Base-by-base conservation (phyloP, 371 early-diverging fungal genomes). In the Mortierella sp. region DNA sequence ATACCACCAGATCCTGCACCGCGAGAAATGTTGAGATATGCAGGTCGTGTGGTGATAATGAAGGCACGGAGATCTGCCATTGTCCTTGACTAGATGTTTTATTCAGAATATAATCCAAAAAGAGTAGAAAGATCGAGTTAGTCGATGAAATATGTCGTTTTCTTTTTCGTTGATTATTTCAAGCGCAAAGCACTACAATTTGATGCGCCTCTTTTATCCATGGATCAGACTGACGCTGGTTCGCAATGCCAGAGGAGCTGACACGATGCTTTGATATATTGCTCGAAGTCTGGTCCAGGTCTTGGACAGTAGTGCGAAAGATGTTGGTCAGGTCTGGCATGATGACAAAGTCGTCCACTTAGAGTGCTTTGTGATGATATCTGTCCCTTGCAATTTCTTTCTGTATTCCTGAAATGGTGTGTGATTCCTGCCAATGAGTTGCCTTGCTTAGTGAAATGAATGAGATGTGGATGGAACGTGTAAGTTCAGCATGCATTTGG, bases 311-410 rank as follows among this genome's bases (percentile, higher is more conserved):
- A 7, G 75, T 53, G 15, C 72, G 75, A 65, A 80, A 80, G 65
- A 71, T 43, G 59, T 64, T 40, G 2, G 81, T 80, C n/a, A 80
- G 58, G 75, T 80, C 81, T 53, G 81, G 71, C 81, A 80, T 80
- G 73, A 61, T 76, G 62, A 42, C 59, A 51, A 34, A 34, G 45
- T 17, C 3, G 7, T 1, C 49, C 34, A n/a, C n/a, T 7, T 19
- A 42, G 22, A 22, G 26, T 29, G 32, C 26, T 22, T 26, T 43
- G 32, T 8, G 5, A 31, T 43, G 22, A 2, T 22, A 19, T 2
- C 10, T 40, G 8, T 40, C 40, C 15, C 10, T 13, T 40, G 40
- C 15, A 13, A 5, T 40, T 40, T 7, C 2, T 40, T 7, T 40
- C 2, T 40, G 10, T 10, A 13, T 15, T 15, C 15, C 13, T 40